Percentiles rank a stretch among this genome's conserved stretches.
phyloP scores from a whole-genome alignment of 805 yeast species.

The Saturnispora quitensis region DNA sequence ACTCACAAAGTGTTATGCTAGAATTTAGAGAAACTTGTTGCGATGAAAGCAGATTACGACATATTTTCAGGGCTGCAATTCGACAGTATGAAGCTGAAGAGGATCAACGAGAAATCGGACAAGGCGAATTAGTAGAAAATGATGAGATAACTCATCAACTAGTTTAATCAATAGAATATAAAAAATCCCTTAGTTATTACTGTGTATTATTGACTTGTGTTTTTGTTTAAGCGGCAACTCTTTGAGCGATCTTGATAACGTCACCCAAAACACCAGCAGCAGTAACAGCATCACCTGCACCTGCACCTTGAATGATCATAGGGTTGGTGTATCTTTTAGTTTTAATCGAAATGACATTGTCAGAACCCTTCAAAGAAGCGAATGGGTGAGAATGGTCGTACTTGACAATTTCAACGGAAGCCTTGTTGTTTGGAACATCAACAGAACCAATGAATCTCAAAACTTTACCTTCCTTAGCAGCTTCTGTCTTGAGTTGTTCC shows the following conservation, averaged over 20 bases:
- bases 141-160: neutral
- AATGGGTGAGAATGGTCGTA: conserved; percentile 89
- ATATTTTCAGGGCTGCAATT: conserved; percentile 53
- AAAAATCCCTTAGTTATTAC: neutral
- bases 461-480: conserved; percentile 76
- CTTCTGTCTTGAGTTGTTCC: conserved; percentile 68
- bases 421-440: conserved; percentile 60
- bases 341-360: conserved; percentile 86
- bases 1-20: conserved; percentile 67
- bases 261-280: conserved; percentile 89
- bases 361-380: conserved; percentile 92
- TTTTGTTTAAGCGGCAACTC: conserved; percentile 41
- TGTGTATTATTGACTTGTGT: neutral
- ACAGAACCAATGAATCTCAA: conserved; percentile 90
- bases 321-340: conserved; percentile 92
- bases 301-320: conserved; percentile 95
- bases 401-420: conserved; percentile 80
- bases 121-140: neutral
- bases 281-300: conserved; percentile 67
- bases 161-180: neutral
- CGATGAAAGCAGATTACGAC: conserved; percentile 37
- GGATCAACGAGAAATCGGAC: conserved; percentile 12
- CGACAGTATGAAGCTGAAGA: conserved; percentile 33
- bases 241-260: conserved; percentile 82
- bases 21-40: conserved; percentile 57